Evolutionary conservation across 1,284 basidiomycete species (phyloP), one percentile per base, ranked within the genome.

Genomic region (Ganoderma boninense): DNA sequence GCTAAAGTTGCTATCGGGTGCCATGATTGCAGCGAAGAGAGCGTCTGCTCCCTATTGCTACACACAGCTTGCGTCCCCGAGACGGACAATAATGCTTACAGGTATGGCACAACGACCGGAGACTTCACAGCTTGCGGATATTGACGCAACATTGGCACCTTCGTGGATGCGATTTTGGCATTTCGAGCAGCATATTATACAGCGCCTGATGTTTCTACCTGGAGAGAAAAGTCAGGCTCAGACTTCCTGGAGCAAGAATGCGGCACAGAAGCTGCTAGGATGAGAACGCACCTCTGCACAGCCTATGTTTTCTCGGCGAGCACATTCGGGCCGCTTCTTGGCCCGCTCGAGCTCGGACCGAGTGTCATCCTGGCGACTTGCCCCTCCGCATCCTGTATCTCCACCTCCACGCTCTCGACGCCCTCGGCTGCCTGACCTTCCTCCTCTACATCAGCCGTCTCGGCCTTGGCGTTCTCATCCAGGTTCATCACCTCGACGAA

Each of bases 401-500:
- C 49, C 49, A 92, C 87, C 76, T 90, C 84, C 54, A 90, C 84
- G 64, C 86, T 82, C 35, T 81, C 79, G 14, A 73, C 72, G 16
- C 71, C 74, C 32, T 79, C 81, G 63, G 79, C 80, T 32, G 80
- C 80, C 4, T 76, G 79, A 26, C 76, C 78, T 52, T 79, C 80
- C 54, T 82, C 64, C 14, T 65, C 64, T 54, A 38, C 38, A 5
- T 65, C 64, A 42, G 52, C 52, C 1, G 38, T 82, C 46, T 82
- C 83, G n/a, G 82, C 85, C 52, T 80, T 82, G n/a, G 73, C 82
- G 29, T 76, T 84, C 2, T 84, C 80, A 20, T 90, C 90, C 0
- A 95, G 81, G 66, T 87, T 87, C 93, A 95, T 95, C 79, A 91
- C 85, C 76, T 89, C 84, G 0, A 94, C 91, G 65, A 95, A 84